phyloP scores from a whole-genome alignment of 2,329 filamentous ascomycete genomes.

The Phaeosphaeriaceae sp. region DNA sequence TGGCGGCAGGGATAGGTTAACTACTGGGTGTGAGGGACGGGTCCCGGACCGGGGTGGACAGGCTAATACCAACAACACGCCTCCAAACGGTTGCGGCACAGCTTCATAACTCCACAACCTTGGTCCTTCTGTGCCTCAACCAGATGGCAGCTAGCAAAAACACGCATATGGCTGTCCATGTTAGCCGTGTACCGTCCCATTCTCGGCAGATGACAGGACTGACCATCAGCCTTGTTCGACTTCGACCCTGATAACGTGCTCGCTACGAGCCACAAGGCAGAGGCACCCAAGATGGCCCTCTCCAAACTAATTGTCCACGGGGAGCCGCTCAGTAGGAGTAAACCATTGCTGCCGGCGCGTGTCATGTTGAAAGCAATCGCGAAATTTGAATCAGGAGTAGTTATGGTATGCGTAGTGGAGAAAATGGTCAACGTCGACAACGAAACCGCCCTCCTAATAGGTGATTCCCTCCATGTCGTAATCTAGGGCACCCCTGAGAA shows the following conservation, averaged over 20 bases:
- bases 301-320: not conserved
- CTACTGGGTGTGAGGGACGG: too few species aligned
- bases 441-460: not conserved
- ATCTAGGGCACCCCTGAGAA: too few species aligned
- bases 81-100: too few species aligned
- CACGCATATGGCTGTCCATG: not conserved
- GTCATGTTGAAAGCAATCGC: not conserved
- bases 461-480: too few species aligned
- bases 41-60: too few species aligned
- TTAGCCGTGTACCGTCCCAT: not conserved
- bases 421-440: not conserved
- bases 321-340: not conserved
- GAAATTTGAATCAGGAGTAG: too few species aligned
- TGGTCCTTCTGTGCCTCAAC: not conserved
- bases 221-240: not conserved
- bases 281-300: not conserved
- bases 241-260: not conserved
- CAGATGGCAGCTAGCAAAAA: not conserved
- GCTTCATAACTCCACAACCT: not conserved
- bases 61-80: too few species aligned
- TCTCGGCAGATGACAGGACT: not conserved
- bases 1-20: too few species aligned
- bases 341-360: not conserved
- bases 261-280: not conserved
- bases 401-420: too few species aligned